These are phyloP conservation scores for Barnettozyma vustinii DNA, from an alignment of 805 yeast species.

Conservation along the genomic window DNA sequence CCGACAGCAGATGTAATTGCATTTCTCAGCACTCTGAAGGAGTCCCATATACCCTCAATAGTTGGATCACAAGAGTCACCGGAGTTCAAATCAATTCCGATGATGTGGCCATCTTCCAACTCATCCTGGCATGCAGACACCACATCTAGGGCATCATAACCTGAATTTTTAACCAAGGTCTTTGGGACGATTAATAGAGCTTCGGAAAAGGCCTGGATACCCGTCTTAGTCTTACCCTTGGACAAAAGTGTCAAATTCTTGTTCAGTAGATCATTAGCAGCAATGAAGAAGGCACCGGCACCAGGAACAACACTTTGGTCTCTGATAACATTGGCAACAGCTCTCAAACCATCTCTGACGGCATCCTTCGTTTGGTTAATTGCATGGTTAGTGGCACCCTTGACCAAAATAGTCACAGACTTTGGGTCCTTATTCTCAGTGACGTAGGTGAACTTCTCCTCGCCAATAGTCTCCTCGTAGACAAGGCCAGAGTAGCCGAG, in stretches of 20 bases:
- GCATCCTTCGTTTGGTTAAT: conserved; percentile 94
- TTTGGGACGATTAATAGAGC: conserved; percentile 89
- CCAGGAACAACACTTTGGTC: conserved; percentile 90
- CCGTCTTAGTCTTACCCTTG: conserved; percentile 85
- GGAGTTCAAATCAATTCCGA: conserved; percentile 83
- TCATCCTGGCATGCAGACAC: conserved; percentile 88
- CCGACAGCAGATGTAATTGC: conserved; percentile 91
- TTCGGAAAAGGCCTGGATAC: conserved; percentile 90
- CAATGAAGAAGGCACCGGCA: conserved; percentile 91
- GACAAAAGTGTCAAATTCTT: conserved; percentile 48
- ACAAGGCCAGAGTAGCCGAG: conserved; percentile 89
- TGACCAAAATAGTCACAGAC: conserved; percentile 85
- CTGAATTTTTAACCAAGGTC: conserved; percentile 87
- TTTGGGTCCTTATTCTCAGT: conserved; percentile 88
- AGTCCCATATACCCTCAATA: conserved; percentile 94
- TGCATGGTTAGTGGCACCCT: conserved; percentile 88
- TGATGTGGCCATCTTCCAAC: conserved; percentile 69
- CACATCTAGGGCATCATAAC: conserved; percentile 88
- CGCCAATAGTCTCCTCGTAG: conserved; percentile 90
- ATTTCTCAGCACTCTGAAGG: conserved; percentile 88
- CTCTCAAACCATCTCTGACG: conserved; percentile 92
- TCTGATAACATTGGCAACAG: conserved; percentile 85
- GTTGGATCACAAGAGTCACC: conserved; percentile 97
- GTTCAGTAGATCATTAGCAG: conserved; percentile 66
- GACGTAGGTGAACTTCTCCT: conserved; percentile 94